Evolutionary conservation across 2,329 filamentous ascomycete genomes (phyloP).

Genomic region (Penicillium sp.): DNA sequence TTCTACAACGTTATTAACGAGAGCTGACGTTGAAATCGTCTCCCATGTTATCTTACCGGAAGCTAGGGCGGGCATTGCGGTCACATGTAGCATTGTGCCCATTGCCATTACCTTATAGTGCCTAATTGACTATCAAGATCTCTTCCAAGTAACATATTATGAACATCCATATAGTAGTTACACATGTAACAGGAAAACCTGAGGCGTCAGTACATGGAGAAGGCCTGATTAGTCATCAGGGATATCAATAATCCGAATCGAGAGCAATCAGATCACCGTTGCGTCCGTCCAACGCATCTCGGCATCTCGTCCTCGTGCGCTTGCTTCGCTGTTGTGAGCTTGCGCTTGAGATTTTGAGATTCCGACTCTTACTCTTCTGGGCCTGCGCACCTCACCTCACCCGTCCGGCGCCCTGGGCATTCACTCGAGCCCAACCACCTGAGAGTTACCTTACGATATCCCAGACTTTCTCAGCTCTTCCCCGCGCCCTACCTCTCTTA

Average conservation of each 20-base stretch:
- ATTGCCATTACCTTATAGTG: neutral
- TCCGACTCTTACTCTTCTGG: neutral
- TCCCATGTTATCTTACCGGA: no score
- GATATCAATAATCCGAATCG: constrained; percentile 7
- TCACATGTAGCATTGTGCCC: neutral
- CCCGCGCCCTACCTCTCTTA: constrained; percentile 7
- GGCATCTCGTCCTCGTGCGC: neutral
- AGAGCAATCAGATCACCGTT: constrained; percentile 13
- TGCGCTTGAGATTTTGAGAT: neutral
- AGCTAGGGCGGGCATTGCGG: neutral
- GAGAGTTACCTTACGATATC: neutral
- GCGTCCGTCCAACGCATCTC: constrained; percentile 1
- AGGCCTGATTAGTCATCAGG: constrained; percentile 1
- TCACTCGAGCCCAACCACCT: neutral
- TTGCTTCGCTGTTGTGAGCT: neutral
- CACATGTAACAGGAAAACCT: neutral
- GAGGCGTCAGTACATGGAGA: neutral
- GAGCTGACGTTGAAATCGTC: no score
- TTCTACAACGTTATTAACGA: no score
- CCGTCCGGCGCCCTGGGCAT: neutral
- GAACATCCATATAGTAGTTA: no score
- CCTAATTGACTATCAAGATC: no score
- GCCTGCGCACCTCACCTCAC: neutral
- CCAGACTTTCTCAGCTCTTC: constrained; percentile 4
- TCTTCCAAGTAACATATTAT: no score